phyloP scores from a whole-genome alignment of 2,329 filamentous ascomycete species.

The Pyrenophora teres region DNA sequence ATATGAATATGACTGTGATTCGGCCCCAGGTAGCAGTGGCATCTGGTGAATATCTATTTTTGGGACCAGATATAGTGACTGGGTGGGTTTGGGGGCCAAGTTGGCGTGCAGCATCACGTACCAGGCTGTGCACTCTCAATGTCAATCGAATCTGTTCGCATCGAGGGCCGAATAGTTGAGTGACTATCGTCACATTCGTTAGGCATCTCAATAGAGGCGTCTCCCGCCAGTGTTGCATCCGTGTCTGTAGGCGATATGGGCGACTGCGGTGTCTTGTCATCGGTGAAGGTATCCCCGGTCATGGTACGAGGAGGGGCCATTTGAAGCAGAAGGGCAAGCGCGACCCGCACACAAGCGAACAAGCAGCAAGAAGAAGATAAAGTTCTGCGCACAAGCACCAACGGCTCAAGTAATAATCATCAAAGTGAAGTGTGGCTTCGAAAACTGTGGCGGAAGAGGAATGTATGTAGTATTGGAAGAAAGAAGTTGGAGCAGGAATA shows the following conservation, averaged over 20 bases:
- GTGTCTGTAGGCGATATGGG: constrained; percentile 39
- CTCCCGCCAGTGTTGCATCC: constrained; percentile 35
- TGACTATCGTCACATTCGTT: constrained; percentile 18
- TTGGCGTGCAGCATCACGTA: constrained; percentile 24
- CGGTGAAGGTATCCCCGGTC: constrained; percentile 40
- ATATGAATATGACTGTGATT: background rate
- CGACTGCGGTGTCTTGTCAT: constrained; percentile 30
- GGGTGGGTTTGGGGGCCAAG: constrained; percentile 20
- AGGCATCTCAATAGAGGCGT: constrained; percentile 33
- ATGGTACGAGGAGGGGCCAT: constrained; percentile 40
- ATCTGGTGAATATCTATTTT: background rate
- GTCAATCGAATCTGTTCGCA: constrained; percentile 15
- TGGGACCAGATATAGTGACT: background rate
- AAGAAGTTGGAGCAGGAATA: constrained; percentile 8
- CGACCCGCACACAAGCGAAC: constrained; percentile 11
- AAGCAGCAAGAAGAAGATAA: constrained; percentile 4
- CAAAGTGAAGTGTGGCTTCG: constrained; percentile 31
- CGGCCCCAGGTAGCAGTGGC: background rate
- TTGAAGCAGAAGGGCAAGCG: background rate
- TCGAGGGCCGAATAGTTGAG: constrained; percentile 16
- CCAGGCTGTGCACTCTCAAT: constrained; percentile 39
- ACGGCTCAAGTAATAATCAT: constrained; percentile 22
- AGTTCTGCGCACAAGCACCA: constrained; percentile 11
- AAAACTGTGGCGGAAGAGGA: constrained; percentile 29
- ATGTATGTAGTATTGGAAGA: constrained; percentile 29